phyloP scores from a whole-genome alignment of 352 stramenopile genomes.

The Globisporangium orthogonon region DNA sequence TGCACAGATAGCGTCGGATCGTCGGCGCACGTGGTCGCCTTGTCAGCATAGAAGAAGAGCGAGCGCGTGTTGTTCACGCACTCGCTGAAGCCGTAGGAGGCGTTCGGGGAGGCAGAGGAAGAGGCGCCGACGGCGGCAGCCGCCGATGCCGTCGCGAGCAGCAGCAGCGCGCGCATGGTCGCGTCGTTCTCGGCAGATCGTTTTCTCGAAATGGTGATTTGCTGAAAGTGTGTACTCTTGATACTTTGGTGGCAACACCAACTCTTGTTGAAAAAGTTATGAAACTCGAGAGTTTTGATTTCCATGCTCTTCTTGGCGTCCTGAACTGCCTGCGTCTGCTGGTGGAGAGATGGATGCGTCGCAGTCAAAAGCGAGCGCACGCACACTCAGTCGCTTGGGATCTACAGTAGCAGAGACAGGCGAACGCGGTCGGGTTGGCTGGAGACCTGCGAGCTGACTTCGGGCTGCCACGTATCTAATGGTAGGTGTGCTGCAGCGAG shows the following conservation, averaged over 20 bases:
- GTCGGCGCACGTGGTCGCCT: constrained; percentile 38
- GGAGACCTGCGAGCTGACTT: neutral
- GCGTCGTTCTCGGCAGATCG: no score
- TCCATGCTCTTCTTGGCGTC: neutral
- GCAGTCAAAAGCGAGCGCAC: neutral
- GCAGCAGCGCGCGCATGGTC: neutral
- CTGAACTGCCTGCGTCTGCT: neutral
- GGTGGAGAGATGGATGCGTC: constrained; percentile 1
- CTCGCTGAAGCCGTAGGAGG: constrained; percentile 74
- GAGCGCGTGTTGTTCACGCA: constrained; percentile 71
- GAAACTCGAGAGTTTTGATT: no score
- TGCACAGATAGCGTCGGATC: constrained; percentile 33
- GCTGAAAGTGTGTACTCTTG: no score
- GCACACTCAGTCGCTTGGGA: neutral
- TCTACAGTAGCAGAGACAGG: neutral
- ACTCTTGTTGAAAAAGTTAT: no score
- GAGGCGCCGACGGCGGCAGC: neutral
- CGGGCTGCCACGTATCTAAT: neutral
- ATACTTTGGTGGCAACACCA: no score
- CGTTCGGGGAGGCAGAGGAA: neutral
- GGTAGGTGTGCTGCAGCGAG: constrained; percentile 51
- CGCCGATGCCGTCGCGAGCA: neutral
- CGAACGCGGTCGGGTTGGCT: neutral
- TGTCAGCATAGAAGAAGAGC: constrained; percentile 70
- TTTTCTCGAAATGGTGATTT: no score